Base-by-base conservation (phyloP, 305 asterid species). In the Withania somnifera region DNA sequence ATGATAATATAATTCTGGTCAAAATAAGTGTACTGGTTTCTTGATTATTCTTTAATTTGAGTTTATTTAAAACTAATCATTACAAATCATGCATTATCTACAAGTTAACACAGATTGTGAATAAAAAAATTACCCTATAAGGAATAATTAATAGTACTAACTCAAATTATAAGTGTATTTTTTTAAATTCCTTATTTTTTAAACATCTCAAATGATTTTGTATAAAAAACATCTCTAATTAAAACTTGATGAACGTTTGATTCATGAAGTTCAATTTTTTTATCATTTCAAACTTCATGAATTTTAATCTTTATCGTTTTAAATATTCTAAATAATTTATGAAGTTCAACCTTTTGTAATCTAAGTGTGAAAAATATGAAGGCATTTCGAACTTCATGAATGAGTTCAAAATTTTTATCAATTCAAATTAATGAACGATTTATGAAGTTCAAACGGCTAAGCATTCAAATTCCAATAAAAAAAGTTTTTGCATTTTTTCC, bases 11-110 rank as follows among this genome's bases (percentile, higher is more conserved):
- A 66, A 34, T 32, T 73, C 60, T 50, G 45, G 60, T 73, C 79
- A 73, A 47, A 73, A 73, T 73, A 13, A 26, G 30, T 34, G 52
- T 61, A 60, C 17, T 17, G 79, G 24, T 63, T 50, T 51, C 30
- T 22, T 42, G 6, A 36, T 42, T 20, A 77, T 82, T 67, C 6
- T 34, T 13, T 64, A 24, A 42, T 30, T 52, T 51, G 20, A 32
- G 61, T 51, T 61, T 80, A 78, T 17, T 82, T 80, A 28, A 26
- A 64, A 64, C 56, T 82, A 85, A 85, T 85, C 79, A 73, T 73
- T 69, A 64, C 63, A 83, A 85, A 85, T 83, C 60, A 73, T 47
- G 79, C 47, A 73, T 24, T 45, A 45, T 47, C 24, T 45, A 45
- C 38, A 73, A 45, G 79, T 47, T 73, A 58, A 26, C 22, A 73